These are phyloP conservation scores for Anisogramma anomala DNA, from an alignment of 2,329 filamentous ascomycete species.

Conservation along the genomic window DNA sequence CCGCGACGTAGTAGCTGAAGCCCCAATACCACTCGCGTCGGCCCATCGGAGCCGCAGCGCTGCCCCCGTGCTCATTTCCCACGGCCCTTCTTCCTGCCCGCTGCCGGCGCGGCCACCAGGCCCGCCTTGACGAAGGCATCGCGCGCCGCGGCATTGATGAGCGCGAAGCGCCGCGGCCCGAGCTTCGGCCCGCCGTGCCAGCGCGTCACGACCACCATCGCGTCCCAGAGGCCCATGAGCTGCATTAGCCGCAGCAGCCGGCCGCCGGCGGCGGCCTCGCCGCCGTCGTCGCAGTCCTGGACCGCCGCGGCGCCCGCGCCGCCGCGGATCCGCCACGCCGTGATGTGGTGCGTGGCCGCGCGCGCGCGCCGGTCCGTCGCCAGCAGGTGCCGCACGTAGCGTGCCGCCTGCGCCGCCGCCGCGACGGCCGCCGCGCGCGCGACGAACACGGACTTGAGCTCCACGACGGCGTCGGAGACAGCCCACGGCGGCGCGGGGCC, in stretches of 20 bases:
- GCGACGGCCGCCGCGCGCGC: conserved; percentile 62
- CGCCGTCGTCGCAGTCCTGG: conserved; percentile 94
- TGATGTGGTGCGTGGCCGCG: conserved; percentile 90
- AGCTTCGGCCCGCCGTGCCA: conserved; percentile 93
- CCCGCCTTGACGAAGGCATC: conserved; percentile 74
- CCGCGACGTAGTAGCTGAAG: too few relatives aligned
- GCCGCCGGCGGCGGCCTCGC: conserved; percentile 82
- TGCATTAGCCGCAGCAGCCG: conserved; percentile 83
- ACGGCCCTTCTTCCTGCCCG: conserved; percentile 32
- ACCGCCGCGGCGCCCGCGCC: conserved; percentile 46
- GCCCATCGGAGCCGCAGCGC: too few relatives aligned
- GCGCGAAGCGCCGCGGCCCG: conserved; percentile 76
- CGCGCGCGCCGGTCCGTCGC: conserved; percentile 73
- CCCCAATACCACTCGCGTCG: too few relatives aligned
- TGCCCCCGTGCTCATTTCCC: conserved; percentile 20
- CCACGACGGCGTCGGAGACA: conserved; percentile 59
- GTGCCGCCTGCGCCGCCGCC: conserved; percentile 58
- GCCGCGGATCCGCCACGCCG: conserved; percentile 74
- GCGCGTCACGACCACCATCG: conserved; percentile 81
- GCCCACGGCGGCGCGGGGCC: conserved; percentile 49
- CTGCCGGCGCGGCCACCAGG: conserved; percentile 44
- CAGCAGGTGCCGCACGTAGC: conserved; percentile 63
- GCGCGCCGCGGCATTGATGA: conserved; percentile 78
- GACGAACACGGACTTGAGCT: conserved; percentile 81
- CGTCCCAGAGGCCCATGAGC: conserved; percentile 87